Evolutionary conservation across 495 filamentous ascomycete species (phyloP), one percentile per base, ranked within the genome.

Genomic region (Daldinia grandis): DNA sequence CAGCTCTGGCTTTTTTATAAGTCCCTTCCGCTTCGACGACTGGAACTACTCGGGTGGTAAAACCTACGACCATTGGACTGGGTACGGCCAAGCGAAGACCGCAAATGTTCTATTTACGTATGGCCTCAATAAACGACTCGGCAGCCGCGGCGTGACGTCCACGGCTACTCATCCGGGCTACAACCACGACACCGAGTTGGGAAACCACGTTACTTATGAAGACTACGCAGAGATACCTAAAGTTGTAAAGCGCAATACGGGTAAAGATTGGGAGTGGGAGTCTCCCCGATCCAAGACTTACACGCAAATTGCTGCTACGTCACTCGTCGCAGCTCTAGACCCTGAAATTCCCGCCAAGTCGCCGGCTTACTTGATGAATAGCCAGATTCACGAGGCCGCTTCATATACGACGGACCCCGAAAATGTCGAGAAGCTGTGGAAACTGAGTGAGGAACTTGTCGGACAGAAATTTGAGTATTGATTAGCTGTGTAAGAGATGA

Each of bases 371-470:
- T 44, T 73, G 19, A 15, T 21, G 53, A 65, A 73, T 31, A 62
- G 66, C 31, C 55, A 66, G 27, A 42, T 76, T 19, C 51, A 59
- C 28, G 67, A 75, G 30, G 14, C 64, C 7, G 69, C 58, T 5
- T 44, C 69, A 19, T 68, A 77, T 50, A 71, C 77, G 17, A 77
- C 64, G 2, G 78, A 80, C 55, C 74, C 70, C 7, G 75, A 78
- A 12, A 74, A 66, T 24, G 83, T 79, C 9, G 82, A 81, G 51
- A 80, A 78, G 67, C 64, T 86, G 19, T 85, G 83, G 84, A 65
- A 75, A 25, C 58, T 85, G 6, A 84, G 81, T 47, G 84, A 88
- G 74, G 72, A 81, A 73, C 66, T 88, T 57, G 82, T 84, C 25
- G 78, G 76, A 42, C 75, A 85, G 73, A 78, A 74, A 19, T 85